These are phyloP conservation scores for Trametes punicea DNA, from an alignment of 768 basidiomycete species.

Conservation along the genomic window DNA sequence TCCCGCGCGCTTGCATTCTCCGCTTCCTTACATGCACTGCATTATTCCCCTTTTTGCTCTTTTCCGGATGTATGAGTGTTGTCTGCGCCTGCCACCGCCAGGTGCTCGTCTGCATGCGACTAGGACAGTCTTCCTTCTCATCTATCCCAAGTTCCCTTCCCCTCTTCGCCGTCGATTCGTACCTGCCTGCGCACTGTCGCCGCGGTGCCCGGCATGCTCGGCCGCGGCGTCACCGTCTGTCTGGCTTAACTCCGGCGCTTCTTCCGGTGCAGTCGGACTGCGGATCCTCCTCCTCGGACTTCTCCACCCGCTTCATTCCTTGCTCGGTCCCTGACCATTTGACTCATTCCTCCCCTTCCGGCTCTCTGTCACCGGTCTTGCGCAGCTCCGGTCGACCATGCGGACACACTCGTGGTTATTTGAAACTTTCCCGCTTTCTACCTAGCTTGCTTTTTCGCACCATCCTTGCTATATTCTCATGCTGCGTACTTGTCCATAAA, in stretches of 20 bases:
- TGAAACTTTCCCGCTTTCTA: neutral
- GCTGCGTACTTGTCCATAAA: neutral
- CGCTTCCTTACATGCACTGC: neutral
- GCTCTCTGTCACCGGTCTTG: neutral
- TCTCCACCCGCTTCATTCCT: constrained; percentile 5
- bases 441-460: neutral
- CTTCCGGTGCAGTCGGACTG: constrained; percentile 15
- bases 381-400: constrained; percentile 1
- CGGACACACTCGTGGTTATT: neutral
- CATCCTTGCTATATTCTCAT: neutral
- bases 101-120: neutral
- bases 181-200: neutral
- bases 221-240: constrained; percentile 4
- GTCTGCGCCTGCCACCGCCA: neutral
- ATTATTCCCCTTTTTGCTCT: neutral
- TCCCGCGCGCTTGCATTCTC: neutral
- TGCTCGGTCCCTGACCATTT: constrained; percentile 1
- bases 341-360: neutral
- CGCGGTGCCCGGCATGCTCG: constrained; percentile 2
- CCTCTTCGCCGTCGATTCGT: neutral
- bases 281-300: neutral
- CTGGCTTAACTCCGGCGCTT: constrained; percentile 1
- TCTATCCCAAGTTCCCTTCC: neutral
- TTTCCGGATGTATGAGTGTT: neutral
- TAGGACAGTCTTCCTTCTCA: neutral